phyloP scores from a whole-genome alignment of 202 grass and related monocot species.

The Carex arenaria region DNA sequence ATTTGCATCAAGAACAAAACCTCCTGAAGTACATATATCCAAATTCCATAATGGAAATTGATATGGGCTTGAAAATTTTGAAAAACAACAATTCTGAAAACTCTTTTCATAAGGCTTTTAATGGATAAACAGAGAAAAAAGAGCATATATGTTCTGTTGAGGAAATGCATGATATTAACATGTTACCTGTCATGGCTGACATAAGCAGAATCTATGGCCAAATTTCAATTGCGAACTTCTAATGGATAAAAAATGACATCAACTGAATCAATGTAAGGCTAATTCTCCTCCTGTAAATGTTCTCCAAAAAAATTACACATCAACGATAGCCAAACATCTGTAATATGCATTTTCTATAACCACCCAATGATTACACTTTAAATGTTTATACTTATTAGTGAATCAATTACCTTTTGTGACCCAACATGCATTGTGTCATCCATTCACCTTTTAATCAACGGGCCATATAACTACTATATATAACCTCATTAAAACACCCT shows the following conservation, averaged over 20 bases:
- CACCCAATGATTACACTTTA: neutral
- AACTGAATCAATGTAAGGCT: neutral
- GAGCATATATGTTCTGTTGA: neutral
- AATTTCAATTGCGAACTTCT: neutral
- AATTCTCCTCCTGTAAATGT: neutral
- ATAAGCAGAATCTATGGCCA: neutral
- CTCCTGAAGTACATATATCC: neutral
- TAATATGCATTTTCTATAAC: too few relatives aligned
- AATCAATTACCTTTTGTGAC: neutral
- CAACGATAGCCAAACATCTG: too few relatives aligned
- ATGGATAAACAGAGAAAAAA: neutral
- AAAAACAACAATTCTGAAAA: neutral
- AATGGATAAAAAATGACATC: neutral
- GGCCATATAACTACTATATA: too few relatives aligned
- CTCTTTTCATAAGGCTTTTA: too few relatives aligned
- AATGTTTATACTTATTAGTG: neutral
- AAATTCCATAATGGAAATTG: neutral
- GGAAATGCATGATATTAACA: neutral
- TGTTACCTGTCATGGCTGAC: neutral
- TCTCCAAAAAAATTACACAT: neutral
- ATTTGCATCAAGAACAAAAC: too few relatives aligned
- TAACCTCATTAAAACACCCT: too few relatives aligned
- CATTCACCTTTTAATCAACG: neutral
- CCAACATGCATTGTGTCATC: neutral
- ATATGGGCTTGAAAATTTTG: neutral